Evolutionary conservation across 768 basidiomycete species (phyloP).

Genomic region (Rhizopogon roseolus): DNA sequence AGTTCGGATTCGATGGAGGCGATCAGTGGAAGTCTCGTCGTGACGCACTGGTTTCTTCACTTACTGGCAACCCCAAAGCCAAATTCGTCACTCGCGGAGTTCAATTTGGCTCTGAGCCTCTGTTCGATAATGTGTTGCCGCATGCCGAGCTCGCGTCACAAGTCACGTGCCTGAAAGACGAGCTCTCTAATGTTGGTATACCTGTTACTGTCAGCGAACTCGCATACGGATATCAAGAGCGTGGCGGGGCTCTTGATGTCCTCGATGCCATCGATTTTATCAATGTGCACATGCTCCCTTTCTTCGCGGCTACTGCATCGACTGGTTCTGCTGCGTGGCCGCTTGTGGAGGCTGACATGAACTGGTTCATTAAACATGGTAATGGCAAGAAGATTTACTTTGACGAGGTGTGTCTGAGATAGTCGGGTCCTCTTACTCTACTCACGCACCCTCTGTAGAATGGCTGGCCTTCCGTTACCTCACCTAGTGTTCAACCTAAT

Average conservation of each 20-base stretch:
- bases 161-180: constrained; percentile 44
- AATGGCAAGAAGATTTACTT: constrained; percentile 72
- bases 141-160: constrained; percentile 46
- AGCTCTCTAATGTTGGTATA: constrained; percentile 48
- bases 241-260: constrained; percentile 47
- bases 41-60: constrained; percentile 43
- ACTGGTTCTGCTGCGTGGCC: constrained; percentile 60
- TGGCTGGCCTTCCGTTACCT: constrained; percentile 73
- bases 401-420: constrained; percentile 47
- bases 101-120: constrained; percentile 70
- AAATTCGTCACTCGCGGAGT: constrained; percentile 61
- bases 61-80: constrained; percentile 57
- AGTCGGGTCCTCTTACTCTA: background rate
- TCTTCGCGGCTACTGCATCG: constrained; percentile 37
- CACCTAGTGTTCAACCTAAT: constrained; percentile 58
- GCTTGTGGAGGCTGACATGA: constrained; percentile 49
- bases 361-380: constrained; percentile 65
- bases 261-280: constrained; percentile 59
- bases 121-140: constrained; percentile 53
- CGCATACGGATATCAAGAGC: constrained; percentile 54
- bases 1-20: constrained; percentile 35
- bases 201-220: constrained; percentile 68
- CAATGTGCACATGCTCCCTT: constrained; percentile 68
- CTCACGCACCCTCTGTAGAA: constrained; percentile 39
- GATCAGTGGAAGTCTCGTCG: constrained; percentile 52